Conservation (phyloP, 2,329 filamentous ascomycete genomes). For the Phialophora tarda region DNA sequence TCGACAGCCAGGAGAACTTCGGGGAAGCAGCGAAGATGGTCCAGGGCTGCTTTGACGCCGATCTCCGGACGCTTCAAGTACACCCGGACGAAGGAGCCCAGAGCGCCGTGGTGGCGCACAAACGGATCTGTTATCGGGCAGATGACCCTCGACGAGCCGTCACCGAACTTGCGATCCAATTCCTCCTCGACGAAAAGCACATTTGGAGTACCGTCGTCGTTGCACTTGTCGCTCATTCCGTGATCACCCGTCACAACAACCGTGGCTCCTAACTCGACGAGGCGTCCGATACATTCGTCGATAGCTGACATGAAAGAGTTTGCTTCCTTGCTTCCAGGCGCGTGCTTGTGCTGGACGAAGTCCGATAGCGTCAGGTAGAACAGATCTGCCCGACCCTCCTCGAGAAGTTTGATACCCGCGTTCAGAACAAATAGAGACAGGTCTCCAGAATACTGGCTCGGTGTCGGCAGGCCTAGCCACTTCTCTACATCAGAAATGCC, state of each 20-base stretch:
- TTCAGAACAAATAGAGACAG: conserved; percentile 54
- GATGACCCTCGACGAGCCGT: conserved; percentile 47
- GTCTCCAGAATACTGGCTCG: conserved; percentile 53
- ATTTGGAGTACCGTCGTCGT: conserved; percentile 45
- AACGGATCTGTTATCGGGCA: conserved; percentile 55
- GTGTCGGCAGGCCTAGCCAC: conserved; percentile 48
- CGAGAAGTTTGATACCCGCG: conserved; percentile 51
- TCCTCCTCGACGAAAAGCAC: conserved; percentile 51
- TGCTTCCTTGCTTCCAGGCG: conserved; percentile 47
- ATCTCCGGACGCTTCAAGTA: conserved; percentile 42
- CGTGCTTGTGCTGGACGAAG: conserved; percentile 54
- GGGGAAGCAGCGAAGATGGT: conserved; percentile 41
- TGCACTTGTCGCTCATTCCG: conserved; percentile 52
- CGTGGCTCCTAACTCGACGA: conserved; percentile 46
- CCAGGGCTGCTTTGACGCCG: conserved; percentile 42
- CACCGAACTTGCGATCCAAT: conserved; percentile 44
- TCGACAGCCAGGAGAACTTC: conserved; percentile 45
- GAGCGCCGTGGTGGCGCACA: conserved; percentile 52
- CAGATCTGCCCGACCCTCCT: conserved; percentile 49
- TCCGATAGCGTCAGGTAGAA: conserved; percentile 55
- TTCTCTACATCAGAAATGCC: conserved; percentile 47
- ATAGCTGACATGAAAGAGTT: conserved; percentile 48
- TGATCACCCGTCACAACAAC: conserved; percentile 53
- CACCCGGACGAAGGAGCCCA: conserved; percentile 52
- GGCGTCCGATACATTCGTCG: conserved; percentile 44